Percentiles rank a stretch among this genome's conserved stretches.
phyloP scores from a whole-genome alignment of 2,329 filamentous ascomycete species.

The Macrophomina pseudophaseolina region DNA sequence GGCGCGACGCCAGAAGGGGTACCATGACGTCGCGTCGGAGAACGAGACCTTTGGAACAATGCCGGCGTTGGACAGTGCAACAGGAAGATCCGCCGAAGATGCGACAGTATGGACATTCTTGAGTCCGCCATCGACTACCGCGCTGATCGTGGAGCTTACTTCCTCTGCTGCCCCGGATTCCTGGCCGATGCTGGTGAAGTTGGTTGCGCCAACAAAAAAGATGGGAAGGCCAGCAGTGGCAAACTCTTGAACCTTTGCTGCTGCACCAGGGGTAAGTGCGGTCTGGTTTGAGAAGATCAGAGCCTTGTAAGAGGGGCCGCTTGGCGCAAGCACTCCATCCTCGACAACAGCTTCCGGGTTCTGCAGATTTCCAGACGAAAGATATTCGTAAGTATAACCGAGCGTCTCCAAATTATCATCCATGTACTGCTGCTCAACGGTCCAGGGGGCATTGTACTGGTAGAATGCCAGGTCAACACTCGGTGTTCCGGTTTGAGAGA shows the following conservation, averaged over 20 bases:
- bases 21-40: slow-evolving; percentile 39
- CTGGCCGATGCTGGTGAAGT: slow-evolving; percentile 25
- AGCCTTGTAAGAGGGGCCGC: slow-evolving; percentile 48
- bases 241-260: slow-evolving; percentile 41
- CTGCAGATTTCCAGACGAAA: slow-evolving; percentile 52
- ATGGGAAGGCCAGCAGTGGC: slow-evolving; percentile 50
- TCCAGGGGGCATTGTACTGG: slow-evolving; percentile 31
- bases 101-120: slow-evolving; percentile 44
- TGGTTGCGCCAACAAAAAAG: slow-evolving; percentile 40
- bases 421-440: slow-evolving; percentile 25
- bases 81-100: slow-evolving; percentile 38
- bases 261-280: slow-evolving; percentile 42
- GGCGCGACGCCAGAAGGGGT: slow-evolving; percentile 45
- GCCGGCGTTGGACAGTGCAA: slow-evolving; percentile 37
- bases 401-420: slow-evolving; percentile 30
- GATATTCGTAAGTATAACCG: slow-evolving; percentile 51
- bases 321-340: slow-evolving; percentile 45
- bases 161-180: slow-evolving; percentile 2
- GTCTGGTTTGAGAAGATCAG: slow-evolving; percentile 48
- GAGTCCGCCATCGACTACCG: not conserved
- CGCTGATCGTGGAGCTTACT: not conserved
- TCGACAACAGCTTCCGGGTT: slow-evolving; percentile 46
- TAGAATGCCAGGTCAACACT: slow-evolving; percentile 52
- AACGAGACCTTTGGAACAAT: slow-evolving; percentile 41
- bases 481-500: slow-evolving; percentile 48